These are phyloP conservation scores for Eucalyptus pauciflora DNA, from an alignment of 345 rosid genomes.

Conservation along the genomic window DNA sequence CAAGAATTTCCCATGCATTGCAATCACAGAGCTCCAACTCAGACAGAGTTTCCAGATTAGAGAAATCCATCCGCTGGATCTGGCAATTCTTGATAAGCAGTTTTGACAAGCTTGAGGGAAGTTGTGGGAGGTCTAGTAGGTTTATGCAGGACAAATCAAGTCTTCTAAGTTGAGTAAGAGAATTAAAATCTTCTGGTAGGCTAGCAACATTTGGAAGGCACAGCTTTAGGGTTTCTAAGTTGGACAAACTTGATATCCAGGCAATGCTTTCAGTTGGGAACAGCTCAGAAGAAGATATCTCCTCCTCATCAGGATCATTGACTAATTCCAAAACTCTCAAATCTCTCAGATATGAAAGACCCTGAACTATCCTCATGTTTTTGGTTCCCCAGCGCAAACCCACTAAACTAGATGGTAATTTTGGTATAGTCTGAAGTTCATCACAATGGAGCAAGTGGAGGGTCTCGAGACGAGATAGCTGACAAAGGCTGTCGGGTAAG, in stretches of 20 bases:
- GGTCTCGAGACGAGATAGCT: background rate
- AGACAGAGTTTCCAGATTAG: background rate
- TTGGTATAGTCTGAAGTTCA: background rate
- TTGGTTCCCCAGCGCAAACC: background rate
- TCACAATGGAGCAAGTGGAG: background rate
- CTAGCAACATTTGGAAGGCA: background rate
- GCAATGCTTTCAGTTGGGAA: background rate
- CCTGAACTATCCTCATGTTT: background rate
- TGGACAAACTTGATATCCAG: background rate
- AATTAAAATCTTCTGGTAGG: background rate
- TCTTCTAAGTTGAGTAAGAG: background rate
- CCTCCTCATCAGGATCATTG: background rate
- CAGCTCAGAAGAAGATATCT: background rate
- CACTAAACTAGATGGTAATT: background rate
- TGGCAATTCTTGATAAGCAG: background rate
- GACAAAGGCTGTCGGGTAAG: background rate
- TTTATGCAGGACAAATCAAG: background rate
- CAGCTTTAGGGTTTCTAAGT: background rate
- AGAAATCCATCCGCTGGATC: background rate
- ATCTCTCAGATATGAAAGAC: background rate
- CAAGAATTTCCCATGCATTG: background rate
- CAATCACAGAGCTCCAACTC: background rate
- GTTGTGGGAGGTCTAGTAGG: background rate
- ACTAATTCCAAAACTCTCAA: background rate
- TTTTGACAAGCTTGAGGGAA: background rate